Conservation (phyloP, 2,329 filamentous ascomycete species). For the Ascochyta pisi region DNA sequence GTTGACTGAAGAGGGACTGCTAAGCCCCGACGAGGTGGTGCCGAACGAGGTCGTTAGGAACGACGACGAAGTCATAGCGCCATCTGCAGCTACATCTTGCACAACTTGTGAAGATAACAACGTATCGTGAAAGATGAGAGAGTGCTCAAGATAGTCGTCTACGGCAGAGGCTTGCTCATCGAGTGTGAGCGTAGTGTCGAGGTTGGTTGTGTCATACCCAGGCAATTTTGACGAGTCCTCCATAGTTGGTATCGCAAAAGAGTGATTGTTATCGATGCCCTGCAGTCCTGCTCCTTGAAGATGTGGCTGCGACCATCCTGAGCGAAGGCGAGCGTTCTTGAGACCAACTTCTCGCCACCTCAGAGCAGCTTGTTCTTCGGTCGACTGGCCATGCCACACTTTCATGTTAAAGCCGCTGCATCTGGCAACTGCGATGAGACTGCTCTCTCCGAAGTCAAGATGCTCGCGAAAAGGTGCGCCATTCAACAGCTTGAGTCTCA, state of each 20-base stretch:
- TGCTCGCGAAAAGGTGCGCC: slow-evolving; percentile 66
- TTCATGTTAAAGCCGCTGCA: slow-evolving; percentile 51
- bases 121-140: slow-evolving; percentile 73
- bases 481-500: slow-evolving; percentile 59
- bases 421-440: slow-evolving; percentile 59
- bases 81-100: slow-evolving; percentile 30
- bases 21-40: slow-evolving; percentile 35
- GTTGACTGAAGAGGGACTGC: slow-evolving; percentile 30
- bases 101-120: slow-evolving; percentile 65
- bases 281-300: slow-evolving; percentile 23
- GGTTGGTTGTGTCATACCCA: slow-evolving; percentile 27
- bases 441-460: slow-evolving; percentile 62
- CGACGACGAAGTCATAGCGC: slow-evolving; percentile 41
- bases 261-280: slow-evolving; percentile 13
- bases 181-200: slow-evolving; percentile 36
- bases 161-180: slow-evolving; percentile 23
- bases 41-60: slow-evolving; percentile 49
- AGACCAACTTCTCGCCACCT: slow-evolving; percentile 42
- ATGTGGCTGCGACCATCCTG: slow-evolving; percentile 44
- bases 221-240: slow-evolving; percentile 14
- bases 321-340: slow-evolving; percentile 27
- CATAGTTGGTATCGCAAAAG: slow-evolving; percentile 27
- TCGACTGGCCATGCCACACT: background rate
- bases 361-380: slow-evolving; percentile 10
- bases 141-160: slow-evolving; percentile 74